Base-by-base conservation (phyloP, 179 eudicot genomes). In the Monotropa hypopitys region DNA sequence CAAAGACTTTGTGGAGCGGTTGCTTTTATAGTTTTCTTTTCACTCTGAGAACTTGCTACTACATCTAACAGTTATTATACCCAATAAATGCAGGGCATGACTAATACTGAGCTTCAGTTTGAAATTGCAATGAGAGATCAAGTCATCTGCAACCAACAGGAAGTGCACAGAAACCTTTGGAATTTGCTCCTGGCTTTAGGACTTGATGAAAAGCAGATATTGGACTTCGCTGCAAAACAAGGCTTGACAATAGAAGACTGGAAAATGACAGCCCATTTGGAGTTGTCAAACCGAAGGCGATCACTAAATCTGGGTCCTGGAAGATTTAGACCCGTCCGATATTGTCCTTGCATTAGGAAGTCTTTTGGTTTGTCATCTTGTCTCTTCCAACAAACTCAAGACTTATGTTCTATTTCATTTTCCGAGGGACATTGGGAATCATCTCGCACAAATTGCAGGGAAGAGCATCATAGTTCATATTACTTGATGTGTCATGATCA, bases 111-210 rank as follows among this genome's bases (percentile, higher is more conserved):
- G 83, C 93, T 91, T 77, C 97, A 91, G 82, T 88, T 88, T 82
- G 93, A 91, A 84, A 86, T 89, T 66, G 97, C 97, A 73, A 89
- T 87, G 89, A 87, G 93, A 77, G 97, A 91, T 85, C 97, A 91
- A 80, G 80, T 89, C 61, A 91, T 91, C 69, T 75, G 88, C 82
- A 87, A 81, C 81, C 97, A 88, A 65, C 81, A 86, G 47, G 93
- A 91, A 87, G 87, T 88, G 40, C 93, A 88, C 67, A 86, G 79
- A 76, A 88, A 87, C 65, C 84, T 91, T 7, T 89, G 97, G 97
- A 86, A 83, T 80, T 76, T 89, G 82, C 85, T 91, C 40, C 81
- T 83, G 72, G 86, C 81, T 40, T 72, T 86, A 74, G 93, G 91
- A 67, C 83, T 91, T 69, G 88, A 91, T 77, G 87, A 87, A 79